A percentile compares a stretch with the other conserved stretches of the same genome.
Evolutionary conservation across 1,284 basidiomycete genomes (phyloP).

Genomic region (Sporisorium reilianum): DNA sequence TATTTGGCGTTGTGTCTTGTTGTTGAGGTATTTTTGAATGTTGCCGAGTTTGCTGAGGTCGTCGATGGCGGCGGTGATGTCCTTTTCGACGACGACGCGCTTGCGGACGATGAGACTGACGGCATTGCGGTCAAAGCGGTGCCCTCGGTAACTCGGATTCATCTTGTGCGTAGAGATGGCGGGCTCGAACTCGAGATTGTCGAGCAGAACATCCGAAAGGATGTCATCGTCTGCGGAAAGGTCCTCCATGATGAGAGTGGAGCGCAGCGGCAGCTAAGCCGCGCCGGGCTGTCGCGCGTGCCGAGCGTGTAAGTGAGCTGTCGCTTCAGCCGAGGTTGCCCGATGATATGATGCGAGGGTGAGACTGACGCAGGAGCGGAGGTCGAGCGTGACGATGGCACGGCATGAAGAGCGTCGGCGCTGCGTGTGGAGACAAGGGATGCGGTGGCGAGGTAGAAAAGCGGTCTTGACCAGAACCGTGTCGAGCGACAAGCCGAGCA

Average conservation of each 20-base stretch:
- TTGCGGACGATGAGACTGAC: conserved; percentile 60
- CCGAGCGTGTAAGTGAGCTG: conserved; percentile 5
- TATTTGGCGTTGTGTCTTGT: conserved; percentile 59
- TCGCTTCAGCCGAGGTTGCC: conserved; percentile 23
- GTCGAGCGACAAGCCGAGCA: conserved; percentile 1
- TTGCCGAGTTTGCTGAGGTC: conserved; percentile 59
- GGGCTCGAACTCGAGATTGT: conserved; percentile 68
- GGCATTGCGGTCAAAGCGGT: conserved; percentile 61
- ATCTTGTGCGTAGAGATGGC: conserved; percentile 69
- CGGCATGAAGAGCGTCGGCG: conserved; percentile 37
- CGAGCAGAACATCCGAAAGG: conserved; percentile 67
- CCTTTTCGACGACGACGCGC: conserved; percentile 59
- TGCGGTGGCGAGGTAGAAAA: background rate
- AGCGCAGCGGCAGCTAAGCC: conserved; percentile 40
- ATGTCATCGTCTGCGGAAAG: conserved; percentile 68
- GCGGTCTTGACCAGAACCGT: no score
- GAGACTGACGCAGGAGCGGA: conserved; percentile 10
- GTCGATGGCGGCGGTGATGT: conserved; percentile 58
- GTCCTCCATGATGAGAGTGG: conserved; percentile 65
- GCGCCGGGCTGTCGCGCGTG: conserved; percentile 37
- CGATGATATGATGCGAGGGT: conserved; percentile 7
- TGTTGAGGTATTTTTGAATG: conserved; percentile 58
- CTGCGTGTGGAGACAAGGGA: background rate
- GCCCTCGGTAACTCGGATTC: conserved; percentile 65
- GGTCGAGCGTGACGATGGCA: conserved; percentile 19